Conservation (phyloP, 257 asterid genomes). For the Jacaranda copaia region DNA sequence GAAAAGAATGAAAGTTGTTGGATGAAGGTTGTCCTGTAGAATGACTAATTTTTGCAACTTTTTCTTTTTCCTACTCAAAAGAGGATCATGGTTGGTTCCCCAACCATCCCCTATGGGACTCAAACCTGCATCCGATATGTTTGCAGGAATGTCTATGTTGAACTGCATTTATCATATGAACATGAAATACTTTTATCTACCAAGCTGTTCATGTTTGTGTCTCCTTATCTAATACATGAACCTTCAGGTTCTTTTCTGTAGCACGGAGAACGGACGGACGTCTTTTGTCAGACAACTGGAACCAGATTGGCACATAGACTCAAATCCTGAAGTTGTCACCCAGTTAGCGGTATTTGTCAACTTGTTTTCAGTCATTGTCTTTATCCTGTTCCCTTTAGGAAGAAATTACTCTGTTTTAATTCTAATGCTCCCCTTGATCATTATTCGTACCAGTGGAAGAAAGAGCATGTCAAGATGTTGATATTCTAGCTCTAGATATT, state of each 20-base stretch:
- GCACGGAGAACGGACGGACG: slow-evolving; percentile 83
- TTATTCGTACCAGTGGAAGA: neutral
- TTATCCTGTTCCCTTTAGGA: too few species aligned
- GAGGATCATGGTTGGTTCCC: too few species aligned
- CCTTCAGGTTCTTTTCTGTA: slow-evolving; percentile 95
- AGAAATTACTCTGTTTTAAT: neutral
- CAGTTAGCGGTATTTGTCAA: slow-evolving; percentile 79
- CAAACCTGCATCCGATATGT: too few species aligned
- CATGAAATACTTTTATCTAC: too few species aligned
- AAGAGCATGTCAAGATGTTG: neutral
- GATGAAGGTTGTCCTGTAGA: neutral
- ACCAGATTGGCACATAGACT: slow-evolving; percentile 99
- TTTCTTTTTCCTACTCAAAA: too few species aligned
- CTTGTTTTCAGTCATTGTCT: neutral
- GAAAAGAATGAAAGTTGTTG: neutral
- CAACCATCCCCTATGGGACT: too few species aligned
- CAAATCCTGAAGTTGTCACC: slow-evolving; percentile 76
- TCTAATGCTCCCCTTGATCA: neutral
- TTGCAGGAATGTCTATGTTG: too few species aligned
- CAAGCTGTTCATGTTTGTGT: too few species aligned
- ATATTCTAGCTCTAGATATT: neutral
- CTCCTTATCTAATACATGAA: slow-evolving; percentile 18
- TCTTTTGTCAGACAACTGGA: slow-evolving; percentile 96
- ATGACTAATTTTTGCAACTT: neutral
- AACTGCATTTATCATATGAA: too few species aligned